Conservation (phyloP, 2,329 filamentous ascomycete genomes). For the Trichoderma sp. region DNA sequence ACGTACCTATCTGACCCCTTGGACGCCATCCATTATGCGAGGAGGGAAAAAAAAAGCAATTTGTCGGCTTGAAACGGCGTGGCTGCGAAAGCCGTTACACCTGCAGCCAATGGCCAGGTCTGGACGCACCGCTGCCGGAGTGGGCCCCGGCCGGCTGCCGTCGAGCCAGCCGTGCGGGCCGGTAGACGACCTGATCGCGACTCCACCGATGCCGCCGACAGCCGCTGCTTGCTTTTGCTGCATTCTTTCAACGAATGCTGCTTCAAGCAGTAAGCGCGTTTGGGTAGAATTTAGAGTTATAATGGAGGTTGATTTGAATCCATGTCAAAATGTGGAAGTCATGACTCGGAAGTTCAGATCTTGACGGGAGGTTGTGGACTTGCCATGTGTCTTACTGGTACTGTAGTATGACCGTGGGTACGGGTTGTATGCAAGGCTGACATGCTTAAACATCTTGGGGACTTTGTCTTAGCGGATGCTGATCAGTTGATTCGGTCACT, state of each 20-base stretch:
- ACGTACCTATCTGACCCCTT: neutral
- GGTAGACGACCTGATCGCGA: conserved; percentile 8
- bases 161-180: conserved; percentile 22
- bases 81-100: conserved; percentile 13
- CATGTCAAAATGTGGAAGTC: neutral
- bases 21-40: neutral
- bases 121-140: conserved; percentile 20
- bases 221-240: conserved; percentile 25
- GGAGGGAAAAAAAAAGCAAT: conserved; percentile 4
- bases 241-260: neutral
- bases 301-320: neutral
- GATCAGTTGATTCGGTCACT: neutral
- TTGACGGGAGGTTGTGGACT: neutral
- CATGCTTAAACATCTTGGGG: neutral
- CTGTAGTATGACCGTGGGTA: neutral
- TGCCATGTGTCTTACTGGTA: neutral
- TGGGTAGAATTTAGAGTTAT: conserved; percentile 9
- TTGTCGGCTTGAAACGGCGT: conserved; percentile 17
- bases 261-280: neutral
- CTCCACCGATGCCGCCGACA: conserved; percentile 36
- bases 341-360: neutral
- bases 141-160: conserved; percentile 32
- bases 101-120: neutral
- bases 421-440: neutral
- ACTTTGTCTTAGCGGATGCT: no score